Evolutionary conservation across 1,139 yeast species (phyloP), one percentile per base, ranked within the genome.

Genomic region (Yamadazyma atlantica): DNA sequence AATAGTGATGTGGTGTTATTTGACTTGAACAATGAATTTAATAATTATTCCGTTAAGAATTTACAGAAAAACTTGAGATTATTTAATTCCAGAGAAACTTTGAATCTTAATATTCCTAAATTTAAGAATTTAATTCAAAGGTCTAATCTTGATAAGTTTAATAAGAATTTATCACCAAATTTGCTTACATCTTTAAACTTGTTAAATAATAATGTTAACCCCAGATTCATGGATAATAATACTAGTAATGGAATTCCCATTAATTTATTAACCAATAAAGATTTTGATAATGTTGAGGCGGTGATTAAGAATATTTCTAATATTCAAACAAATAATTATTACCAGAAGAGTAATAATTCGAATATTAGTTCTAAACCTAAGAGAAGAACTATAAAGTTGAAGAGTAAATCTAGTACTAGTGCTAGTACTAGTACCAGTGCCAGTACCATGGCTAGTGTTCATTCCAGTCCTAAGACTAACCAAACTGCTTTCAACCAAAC

Each of bases 11-110:
- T 46, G n/a, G 44, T 43, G 8, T 39, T 49, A n/a, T 47, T 54
- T 28, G 58, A 54, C 36, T 39, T 51, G 32, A 50, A 50, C 27
- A 46, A 41, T 27, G 53, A 46, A 29, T 43, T 45, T 29, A 42
- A 48, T 39, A 64, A 84, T 34, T 79, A 85, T 13, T 80, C 89
- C 0, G 76, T 83, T 2, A 49, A 51, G 14, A 86, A 85, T 53
- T 75, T 88, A 68, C 72, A 80, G 51, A 78, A 85, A 51, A 69
- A 85, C 38, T 75, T 86, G 9, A 74, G 85, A n/a, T 65, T 90
- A 43, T 78, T 81, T 40, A 80, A 84, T 21, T 80, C 92, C 4
- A 77, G 96, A 48, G 90, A 86, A 47, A 86, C 97, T 0, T 67
- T 90, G 43, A 78, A 84, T 14, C 60, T 88, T 36, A 75, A 79